phyloP scores from a whole-genome alignment of 495 filamentous ascomycete species.

The Trichocladium uniseriatum region DNA sequence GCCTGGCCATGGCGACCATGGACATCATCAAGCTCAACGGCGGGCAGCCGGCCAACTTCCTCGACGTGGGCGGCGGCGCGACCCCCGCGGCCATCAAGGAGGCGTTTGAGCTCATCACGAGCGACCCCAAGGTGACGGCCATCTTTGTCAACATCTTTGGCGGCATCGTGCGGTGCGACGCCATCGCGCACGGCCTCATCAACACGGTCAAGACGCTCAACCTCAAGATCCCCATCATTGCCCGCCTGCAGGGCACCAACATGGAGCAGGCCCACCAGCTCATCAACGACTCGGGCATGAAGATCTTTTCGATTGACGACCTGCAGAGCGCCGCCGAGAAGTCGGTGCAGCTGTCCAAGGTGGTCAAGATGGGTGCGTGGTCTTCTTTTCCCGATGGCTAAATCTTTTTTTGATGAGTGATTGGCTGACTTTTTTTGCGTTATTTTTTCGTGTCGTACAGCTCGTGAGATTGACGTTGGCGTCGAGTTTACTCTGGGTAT shows the following conservation, averaged over 20 bases:
- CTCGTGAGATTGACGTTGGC: constrained; percentile 93
- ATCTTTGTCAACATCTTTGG: constrained; percentile 99
- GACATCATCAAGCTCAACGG: constrained; percentile 99
- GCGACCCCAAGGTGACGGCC: constrained; percentile 94
- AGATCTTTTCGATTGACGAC: constrained; percentile 99
- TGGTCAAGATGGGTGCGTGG: constrained; percentile 85
- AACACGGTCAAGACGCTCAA: constrained; percentile 88
- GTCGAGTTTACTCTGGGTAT: constrained; percentile 97
- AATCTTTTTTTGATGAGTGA: not conserved
- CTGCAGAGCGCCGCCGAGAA: constrained; percentile 96
- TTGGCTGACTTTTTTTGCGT: constrained; percentile 9
- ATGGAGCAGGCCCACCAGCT: constrained; percentile 91
- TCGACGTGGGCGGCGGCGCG: constrained; percentile 95
- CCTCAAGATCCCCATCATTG: constrained; percentile 91
- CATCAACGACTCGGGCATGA: constrained; percentile 95
- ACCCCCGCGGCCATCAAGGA: constrained; percentile 93
- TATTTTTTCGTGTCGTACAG: constrained; percentile 29
- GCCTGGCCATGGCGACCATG: constrained; percentile 99
- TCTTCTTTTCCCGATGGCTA: not conserved
- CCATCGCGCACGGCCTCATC: constrained; percentile 93
- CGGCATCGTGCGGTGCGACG: constrained; percentile 96
- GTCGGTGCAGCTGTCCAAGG: constrained; percentile 95
- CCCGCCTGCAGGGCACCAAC: constrained; percentile 95
- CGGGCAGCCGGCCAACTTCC: constrained; percentile 92
- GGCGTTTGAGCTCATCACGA: constrained; percentile 96